phyloP scores from a whole-genome alignment of 805 yeast genomes.

The Torulaspora gathmanii region DNA sequence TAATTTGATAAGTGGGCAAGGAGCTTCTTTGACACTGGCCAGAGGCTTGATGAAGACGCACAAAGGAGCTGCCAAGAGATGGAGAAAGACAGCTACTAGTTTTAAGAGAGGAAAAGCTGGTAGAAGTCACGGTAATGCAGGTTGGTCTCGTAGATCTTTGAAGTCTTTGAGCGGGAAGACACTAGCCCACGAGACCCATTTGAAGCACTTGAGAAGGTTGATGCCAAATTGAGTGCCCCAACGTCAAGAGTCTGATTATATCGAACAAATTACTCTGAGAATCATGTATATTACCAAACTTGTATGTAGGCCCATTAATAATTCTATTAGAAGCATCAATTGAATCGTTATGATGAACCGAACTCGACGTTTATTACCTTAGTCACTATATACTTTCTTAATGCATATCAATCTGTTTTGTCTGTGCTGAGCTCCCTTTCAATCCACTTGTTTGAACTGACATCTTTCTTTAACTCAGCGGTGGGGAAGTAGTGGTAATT shows the following conservation, averaged over 20 bases:
- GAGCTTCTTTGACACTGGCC: slow-evolving; percentile 20
- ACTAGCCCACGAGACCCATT: slow-evolving; percentile 51
- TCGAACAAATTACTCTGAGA: neutral
- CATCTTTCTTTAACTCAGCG: slow-evolving; percentile 50
- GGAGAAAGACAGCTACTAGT: slow-evolving; percentile 68
- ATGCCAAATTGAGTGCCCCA: slow-evolving; percentile 39
- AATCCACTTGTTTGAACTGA: slow-evolving; percentile 47
- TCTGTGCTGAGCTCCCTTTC: slow-evolving; percentile 45
- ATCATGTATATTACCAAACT: neutral
- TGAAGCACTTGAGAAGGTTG: slow-evolving; percentile 53
- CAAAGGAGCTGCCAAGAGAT: slow-evolving; percentile 82
- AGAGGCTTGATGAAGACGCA: slow-evolving; percentile 63
- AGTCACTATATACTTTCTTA: slow-evolving; percentile 10
- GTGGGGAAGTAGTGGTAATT: slow-evolving; percentile 87
- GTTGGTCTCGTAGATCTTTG: slow-evolving; percentile 66
- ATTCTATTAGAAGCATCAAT: neutral
- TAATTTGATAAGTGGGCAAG: slow-evolving; percentile 7
- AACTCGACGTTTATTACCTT: neutral
- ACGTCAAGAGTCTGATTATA: slow-evolving; percentile 1
- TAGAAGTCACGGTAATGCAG: slow-evolving; percentile 88
- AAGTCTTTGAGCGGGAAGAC: slow-evolving; percentile 57
- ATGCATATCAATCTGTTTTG: slow-evolving; percentile 15
- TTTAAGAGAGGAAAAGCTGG: slow-evolving; percentile 74
- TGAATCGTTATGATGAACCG: neutral
- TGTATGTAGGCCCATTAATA: neutral